A percentile compares a stretch with the other conserved stretches of the same genome.
Conservation (phyloP, 2,329 filamentous ascomycete species). For the Xylariaceae sp. region DNA sequence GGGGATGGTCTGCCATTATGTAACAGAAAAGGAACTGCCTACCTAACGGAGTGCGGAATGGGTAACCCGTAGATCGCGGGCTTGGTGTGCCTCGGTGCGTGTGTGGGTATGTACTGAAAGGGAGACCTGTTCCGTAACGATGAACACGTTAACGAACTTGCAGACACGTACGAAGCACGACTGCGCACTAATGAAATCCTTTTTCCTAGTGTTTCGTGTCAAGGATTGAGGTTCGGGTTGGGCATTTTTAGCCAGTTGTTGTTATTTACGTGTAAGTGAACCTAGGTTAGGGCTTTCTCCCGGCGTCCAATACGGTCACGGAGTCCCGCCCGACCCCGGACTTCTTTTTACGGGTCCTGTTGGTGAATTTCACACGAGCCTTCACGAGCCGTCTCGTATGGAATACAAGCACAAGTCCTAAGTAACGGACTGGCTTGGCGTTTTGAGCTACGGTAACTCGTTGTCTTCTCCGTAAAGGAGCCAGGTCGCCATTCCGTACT, state of each 20-base stretch:
- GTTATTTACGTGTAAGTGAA: background rate
- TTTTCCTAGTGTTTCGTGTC: background rate
- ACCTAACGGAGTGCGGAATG: no score
- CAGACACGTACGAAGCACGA: background rate
- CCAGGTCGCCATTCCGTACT: background rate
- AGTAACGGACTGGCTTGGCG: no score
- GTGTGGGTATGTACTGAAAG: background rate
- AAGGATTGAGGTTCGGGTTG: background rate
- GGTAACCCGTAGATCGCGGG: no score
- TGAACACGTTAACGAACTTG: background rate
- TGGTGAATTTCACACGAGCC: background rate
- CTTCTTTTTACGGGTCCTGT: background rate
- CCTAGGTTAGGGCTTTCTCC: background rate
- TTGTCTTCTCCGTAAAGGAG: background rate
- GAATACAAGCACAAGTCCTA: no score
- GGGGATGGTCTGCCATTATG: no score
- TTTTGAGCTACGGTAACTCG: no score
- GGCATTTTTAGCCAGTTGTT: background rate
- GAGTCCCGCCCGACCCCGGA: background rate
- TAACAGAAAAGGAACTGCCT: no score
- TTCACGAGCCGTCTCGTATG: no score
- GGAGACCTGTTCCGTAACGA: background rate
- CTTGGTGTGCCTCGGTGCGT: no score
- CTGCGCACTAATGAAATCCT: background rate
- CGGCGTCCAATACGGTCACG: background rate